phyloP scores from a whole-genome alignment of 2,329 filamentous ascomycete species.

The Lachnellula occidentalis region DNA sequence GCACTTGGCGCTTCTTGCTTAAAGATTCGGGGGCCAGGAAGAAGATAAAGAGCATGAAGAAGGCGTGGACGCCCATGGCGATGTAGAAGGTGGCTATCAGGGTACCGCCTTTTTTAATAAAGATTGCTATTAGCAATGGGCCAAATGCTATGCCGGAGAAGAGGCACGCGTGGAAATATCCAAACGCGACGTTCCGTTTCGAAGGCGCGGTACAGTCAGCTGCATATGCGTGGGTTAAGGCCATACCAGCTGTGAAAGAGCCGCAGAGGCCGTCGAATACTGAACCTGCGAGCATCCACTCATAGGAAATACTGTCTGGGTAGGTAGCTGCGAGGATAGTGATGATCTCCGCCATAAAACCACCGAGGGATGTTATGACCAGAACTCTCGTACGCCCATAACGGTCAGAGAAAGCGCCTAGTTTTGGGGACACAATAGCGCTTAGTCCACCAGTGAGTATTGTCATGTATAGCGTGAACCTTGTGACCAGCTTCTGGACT shows the following conservation, averaged over 20 bases:
- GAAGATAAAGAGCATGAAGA: constrained; percentile 68
- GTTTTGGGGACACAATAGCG: constrained; percentile 73
- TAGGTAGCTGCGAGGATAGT: constrained; percentile 74
- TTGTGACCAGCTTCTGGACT: constrained; percentile 70
- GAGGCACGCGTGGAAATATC: constrained; percentile 82
- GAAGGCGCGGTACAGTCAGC: constrained; percentile 82
- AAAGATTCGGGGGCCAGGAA: constrained; percentile 81
- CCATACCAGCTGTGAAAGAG: constrained; percentile 80
- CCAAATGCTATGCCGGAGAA: constrained; percentile 87
- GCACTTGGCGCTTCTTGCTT: constrained; percentile 62
- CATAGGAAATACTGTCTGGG: constrained; percentile 67
- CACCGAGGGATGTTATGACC: constrained; percentile 67
- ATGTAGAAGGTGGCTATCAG: constrained; percentile 82
- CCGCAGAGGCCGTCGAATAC: constrained; percentile 79
- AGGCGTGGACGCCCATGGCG: constrained; percentile 63
- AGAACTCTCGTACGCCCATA: constrained; percentile 75
- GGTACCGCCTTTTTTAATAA: constrained; percentile 70
- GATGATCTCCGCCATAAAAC: constrained; percentile 66
- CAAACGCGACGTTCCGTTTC: constrained; percentile 75
- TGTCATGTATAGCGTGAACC: constrained; percentile 71
- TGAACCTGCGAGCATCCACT: constrained; percentile 71
- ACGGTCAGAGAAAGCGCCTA: constrained; percentile 82
- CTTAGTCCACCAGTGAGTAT: constrained; percentile 72
- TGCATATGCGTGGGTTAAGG: constrained; percentile 75
- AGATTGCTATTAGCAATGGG: constrained; percentile 72